A percentile compares a stretch with the other conserved stretches of the same genome.
Evolutionary conservation across 805 yeast genomes (phyloP).

Genomic region (Suhomyces vadensis): DNA sequence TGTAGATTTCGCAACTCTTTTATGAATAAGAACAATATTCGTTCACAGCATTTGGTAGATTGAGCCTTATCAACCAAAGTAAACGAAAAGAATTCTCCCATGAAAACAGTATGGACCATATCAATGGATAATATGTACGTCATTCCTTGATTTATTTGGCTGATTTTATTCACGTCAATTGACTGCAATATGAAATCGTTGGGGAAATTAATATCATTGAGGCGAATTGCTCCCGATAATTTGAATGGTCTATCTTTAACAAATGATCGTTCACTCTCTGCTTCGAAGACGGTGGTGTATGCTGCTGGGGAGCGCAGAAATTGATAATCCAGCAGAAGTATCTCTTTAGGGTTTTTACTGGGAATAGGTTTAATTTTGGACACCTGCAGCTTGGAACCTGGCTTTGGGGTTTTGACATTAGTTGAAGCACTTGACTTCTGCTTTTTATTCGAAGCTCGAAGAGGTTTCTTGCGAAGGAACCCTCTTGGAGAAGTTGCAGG

Average conservation of each 20-base stretch:
- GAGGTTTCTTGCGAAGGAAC: background rate
- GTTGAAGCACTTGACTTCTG: no score
- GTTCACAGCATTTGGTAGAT: conserved; percentile 18
- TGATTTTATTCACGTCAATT: conserved; percentile 18
- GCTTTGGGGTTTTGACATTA: background rate
- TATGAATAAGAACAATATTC: conserved; percentile 20
- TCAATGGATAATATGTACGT: conserved; percentile 15
- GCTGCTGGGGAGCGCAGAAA: conserved; percentile 27
- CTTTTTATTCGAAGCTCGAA: background rate
- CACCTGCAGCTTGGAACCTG: no score
- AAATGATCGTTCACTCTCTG: conserved; percentile 28
- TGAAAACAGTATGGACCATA: conserved; percentile 15
- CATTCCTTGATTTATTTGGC: conserved; percentile 19
- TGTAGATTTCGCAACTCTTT: conserved; percentile 16
- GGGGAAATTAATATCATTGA: conserved; percentile 8
- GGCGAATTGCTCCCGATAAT: background rate
- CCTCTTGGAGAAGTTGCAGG: background rate
- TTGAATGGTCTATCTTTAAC: conserved; percentile 8
- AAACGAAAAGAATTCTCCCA: conserved; percentile 24
- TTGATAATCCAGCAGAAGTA: conserved; percentile 5
- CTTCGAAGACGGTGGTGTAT: conserved; percentile 36
- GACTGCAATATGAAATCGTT: conserved; percentile 14
- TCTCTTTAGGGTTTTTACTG: conserved; percentile 6
- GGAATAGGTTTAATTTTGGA: background rate
- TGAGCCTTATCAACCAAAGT: conserved; percentile 23